Percentiles rank a stretch among this genome's conserved stretches.
phyloP scores from a whole-genome alignment of 345 rosid species.

The Sonneratia alba region DNA sequence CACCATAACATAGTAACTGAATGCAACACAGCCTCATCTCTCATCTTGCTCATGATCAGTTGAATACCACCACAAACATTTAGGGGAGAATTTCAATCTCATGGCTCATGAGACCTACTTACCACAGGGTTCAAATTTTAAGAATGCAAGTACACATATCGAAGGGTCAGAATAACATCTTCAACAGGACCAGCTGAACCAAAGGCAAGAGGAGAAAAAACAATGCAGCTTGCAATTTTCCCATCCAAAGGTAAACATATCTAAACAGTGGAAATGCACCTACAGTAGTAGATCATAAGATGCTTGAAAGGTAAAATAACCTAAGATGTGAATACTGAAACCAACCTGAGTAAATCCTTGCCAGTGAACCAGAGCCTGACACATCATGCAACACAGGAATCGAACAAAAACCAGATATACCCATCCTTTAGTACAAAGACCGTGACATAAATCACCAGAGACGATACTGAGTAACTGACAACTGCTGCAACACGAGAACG shows the following conservation, averaged over 20 bases:
- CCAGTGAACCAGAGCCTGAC: conserved; percentile 34
- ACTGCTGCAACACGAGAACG: conserved; percentile 87
- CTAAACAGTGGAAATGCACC: background rate
- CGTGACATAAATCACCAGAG: conserved; percentile 43
- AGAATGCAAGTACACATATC: too few species aligned
- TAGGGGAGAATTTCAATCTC: too few species aligned
- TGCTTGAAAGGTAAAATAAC: conserved; percentile 2
- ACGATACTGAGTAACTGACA: conserved; percentile 49
- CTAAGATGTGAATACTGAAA: conserved; percentile 38
- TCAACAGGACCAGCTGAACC: too few species aligned
- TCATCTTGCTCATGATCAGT: too few species aligned
- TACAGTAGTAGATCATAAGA: background rate
- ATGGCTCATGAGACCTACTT: too few species aligned
- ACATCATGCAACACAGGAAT: conserved; percentile 30
- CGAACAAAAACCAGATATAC: conserved; percentile 39
- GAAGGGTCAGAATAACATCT: too few species aligned
- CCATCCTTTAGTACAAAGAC: conserved; percentile 32
- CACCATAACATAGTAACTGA: too few species aligned
- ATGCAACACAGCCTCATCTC: too few species aligned
- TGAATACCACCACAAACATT: too few species aligned
- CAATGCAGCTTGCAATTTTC: too few species aligned
- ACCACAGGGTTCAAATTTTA: background rate
- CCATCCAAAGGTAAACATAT: too few species aligned
- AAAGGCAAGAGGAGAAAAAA: too few species aligned
- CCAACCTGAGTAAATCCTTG: conserved; percentile 34